Conservation (phyloP, 148 eudicot genomes). For the Hydrangea macrophylla region DNA sequence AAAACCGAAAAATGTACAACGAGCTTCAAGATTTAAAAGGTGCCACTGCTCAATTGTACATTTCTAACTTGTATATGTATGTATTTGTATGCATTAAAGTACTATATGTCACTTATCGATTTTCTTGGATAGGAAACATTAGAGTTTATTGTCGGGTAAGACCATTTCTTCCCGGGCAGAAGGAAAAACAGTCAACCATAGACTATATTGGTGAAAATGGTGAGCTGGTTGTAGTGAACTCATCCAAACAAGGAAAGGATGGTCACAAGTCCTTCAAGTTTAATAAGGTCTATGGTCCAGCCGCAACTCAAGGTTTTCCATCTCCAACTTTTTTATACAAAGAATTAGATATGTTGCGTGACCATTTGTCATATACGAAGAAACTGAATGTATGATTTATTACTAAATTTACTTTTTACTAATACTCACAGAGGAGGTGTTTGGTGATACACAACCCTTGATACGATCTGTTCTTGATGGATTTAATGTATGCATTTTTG, state of each 20-base stretch:
- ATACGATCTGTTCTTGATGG: slow-evolving; percentile 76
- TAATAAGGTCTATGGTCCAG: slow-evolving; percentile 81
- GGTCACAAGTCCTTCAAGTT: slow-evolving; percentile 66
- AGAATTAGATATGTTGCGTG: background rate
- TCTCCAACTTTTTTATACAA: no score
- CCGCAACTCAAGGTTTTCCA: slow-evolving; percentile 78
- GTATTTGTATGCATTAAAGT: background rate
- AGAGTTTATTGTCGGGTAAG: slow-evolving; percentile 93
- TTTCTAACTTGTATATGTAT: background rate
- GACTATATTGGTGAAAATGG: slow-evolving; percentile 77
- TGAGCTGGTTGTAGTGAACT: slow-evolving; percentile 59
- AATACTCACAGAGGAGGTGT: slow-evolving; percentile 45
- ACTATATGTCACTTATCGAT: slow-evolving; percentile 15
- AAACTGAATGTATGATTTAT: background rate
- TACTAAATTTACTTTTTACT: background rate
- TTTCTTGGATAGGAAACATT: slow-evolving; percentile 66
- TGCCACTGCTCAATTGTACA: slow-evolving; percentile 16
- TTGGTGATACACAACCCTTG: slow-evolving; percentile 57
- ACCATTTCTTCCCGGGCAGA: slow-evolving; percentile 69
- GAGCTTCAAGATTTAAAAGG: slow-evolving; percentile 98
- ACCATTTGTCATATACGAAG: background rate
- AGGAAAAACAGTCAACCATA: slow-evolving; percentile 45
- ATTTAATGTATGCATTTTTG: slow-evolving; percentile 73
- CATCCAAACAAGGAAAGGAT: slow-evolving; percentile 69
- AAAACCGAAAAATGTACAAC: slow-evolving; percentile 79